A percentile compares a stretch with the other conserved stretches of the same genome.
Evolutionary conservation across 164 flowering plant species (phyloP).

Genomic region (Magnolia kwangsiensis): DNA sequence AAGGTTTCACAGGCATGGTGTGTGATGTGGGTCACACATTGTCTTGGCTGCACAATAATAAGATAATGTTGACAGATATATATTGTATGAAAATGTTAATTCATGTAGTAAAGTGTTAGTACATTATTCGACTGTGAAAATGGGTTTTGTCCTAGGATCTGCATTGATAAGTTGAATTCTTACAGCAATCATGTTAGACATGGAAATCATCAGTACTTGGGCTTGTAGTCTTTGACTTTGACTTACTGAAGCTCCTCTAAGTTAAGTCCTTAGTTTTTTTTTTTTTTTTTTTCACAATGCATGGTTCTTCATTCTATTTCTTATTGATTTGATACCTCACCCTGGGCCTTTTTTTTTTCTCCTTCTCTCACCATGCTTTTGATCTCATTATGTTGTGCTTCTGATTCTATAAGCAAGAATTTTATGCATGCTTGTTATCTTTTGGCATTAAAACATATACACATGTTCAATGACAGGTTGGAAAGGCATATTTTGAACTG

Average conservation of each 20-base stretch:
- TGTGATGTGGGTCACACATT: neutral
- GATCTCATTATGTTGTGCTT: neutral
- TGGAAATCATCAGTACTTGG: too few species aligned
- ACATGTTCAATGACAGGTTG: conserved; percentile 39
- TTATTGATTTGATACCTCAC: neutral
- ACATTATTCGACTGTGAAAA: neutral
- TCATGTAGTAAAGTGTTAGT: too few species aligned
- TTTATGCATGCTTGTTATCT: conserved; percentile 3
- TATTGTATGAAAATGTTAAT: neutral
- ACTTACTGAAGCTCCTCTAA: neutral
- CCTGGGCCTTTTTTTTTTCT: too few species aligned
- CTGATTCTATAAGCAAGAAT: neutral
- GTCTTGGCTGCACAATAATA: neutral
- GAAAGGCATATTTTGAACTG: conserved; percentile 61
- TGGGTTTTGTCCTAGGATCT: too few species aligned
- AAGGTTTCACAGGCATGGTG: too few species aligned
- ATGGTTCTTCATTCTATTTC: neutral
- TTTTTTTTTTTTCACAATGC: too few species aligned
- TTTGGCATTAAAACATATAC: neutral
- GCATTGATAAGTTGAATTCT: too few species aligned
- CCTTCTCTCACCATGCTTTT: neutral
- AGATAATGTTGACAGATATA: neutral
- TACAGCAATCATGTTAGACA: too few species aligned
- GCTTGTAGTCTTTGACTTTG: too few species aligned
- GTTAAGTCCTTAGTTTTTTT: neutral